A percentile compares a stretch with the other conserved stretches of the same genome.
phyloP scores from a whole-genome alignment of 2,329 filamentous ascomycete species.

The Fusarium ambrosium region DNA sequence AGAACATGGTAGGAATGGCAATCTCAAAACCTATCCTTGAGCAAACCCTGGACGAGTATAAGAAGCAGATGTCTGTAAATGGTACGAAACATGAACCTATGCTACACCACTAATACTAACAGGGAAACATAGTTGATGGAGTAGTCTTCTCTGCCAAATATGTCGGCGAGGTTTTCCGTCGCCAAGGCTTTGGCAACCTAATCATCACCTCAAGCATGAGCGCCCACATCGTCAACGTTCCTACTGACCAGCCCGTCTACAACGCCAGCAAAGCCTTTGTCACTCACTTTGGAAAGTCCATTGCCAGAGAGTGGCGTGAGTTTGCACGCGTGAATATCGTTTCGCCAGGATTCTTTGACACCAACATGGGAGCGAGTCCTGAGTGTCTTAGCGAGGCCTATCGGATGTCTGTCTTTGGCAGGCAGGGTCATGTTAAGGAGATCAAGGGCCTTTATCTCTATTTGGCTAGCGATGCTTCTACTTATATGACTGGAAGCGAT shows the following conservation, averaged over 20 bases:
- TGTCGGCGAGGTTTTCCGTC: constrained; percentile 57
- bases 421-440: constrained; percentile 74
- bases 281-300: constrained; percentile 65
- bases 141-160: constrained; percentile 59
- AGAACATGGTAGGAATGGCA: neutral
- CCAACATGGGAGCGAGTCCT: constrained; percentile 62
- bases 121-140: constrained; percentile 58
- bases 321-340: constrained; percentile 69
- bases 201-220: constrained; percentile 65
- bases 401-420: constrained; percentile 64
- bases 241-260: constrained; percentile 66
- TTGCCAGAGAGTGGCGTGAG: constrained; percentile 67
- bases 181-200: constrained; percentile 59
- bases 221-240: constrained; percentile 63
- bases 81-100: constrained; percentile 49
- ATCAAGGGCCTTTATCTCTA: constrained; percentile 71
- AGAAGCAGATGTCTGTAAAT: constrained; percentile 65
- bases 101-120: neutral
- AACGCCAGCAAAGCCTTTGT: constrained; percentile 68
- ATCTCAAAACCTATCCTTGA: constrained; percentile 69
- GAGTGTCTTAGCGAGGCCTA: constrained; percentile 59
- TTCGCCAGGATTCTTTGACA: constrained; percentile 62
- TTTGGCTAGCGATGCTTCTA: constrained; percentile 60
- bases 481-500: constrained; percentile 21
- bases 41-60: constrained; percentile 64